Evolutionary conservation across 73 alveolate species (phyloP).

Genomic region (Effrenium voratum): DNA sequence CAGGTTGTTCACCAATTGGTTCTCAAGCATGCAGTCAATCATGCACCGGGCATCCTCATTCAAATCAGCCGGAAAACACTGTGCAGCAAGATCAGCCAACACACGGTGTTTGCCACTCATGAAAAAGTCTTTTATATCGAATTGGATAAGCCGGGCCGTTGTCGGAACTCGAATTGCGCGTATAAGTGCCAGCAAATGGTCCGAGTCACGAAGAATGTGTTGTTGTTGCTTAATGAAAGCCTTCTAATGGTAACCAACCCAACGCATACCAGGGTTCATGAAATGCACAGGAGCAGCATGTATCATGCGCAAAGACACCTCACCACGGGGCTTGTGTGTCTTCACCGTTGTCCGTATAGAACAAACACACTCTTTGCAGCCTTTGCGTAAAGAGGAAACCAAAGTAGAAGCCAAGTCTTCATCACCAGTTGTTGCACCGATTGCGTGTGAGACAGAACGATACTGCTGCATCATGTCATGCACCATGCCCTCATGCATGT

Average conservation of each 20-base stretch:
- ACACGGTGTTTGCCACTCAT: background rate
- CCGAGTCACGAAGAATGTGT: background rate
- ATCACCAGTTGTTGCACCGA: background rate
- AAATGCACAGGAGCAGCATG: background rate
- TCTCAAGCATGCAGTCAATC: background rate
- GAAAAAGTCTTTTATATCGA: background rate
- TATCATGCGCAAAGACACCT: background rate
- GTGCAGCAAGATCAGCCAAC: background rate
- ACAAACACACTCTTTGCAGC: background rate
- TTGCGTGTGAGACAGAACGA: background rate
- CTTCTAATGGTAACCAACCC: background rate
- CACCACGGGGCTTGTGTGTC: background rate
- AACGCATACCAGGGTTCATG: background rate
- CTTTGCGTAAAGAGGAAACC: background rate
- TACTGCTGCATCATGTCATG: background rate
- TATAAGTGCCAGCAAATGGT: background rate
- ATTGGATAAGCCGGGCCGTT: background rate
- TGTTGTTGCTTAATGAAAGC: background rate
- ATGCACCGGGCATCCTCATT: background rate
- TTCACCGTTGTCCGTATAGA: background rate
- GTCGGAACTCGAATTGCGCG: background rate
- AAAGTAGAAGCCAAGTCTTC: background rate
- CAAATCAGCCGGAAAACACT: background rate
- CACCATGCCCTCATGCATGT: background rate
- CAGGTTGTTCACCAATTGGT: background rate